Percentiles rank a stretch among this genome's conserved stretches.
Evolutionary conservation across 1,284 basidiomycete species (phyloP).

Genomic region (Apiotrichum sp.): DNA sequence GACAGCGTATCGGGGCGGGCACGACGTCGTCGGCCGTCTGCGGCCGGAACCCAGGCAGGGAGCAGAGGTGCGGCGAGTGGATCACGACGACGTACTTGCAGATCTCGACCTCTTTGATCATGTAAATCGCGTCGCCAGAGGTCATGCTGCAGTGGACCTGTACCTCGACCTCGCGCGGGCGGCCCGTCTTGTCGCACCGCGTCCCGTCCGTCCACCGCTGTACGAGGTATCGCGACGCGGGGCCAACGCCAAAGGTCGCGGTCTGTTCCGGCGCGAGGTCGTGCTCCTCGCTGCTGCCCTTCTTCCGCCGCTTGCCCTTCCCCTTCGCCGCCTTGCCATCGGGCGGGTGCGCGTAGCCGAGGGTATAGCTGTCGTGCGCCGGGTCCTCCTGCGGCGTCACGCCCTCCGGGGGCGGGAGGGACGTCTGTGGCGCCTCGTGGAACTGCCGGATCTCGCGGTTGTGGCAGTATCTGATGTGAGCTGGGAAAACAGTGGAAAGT

Average conservation of each 20-base stretch:
- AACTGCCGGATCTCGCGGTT: constrained; percentile 84
- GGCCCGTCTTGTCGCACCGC: constrained; percentile 80
- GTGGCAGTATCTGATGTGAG: constrained; percentile 64
- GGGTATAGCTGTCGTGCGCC: constrained; percentile 45
- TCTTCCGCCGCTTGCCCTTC: neutral
- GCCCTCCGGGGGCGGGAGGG: constrained; percentile 1
- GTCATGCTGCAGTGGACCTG: constrained; percentile 97
- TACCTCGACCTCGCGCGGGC: constrained; percentile 78
- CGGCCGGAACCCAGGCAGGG: constrained; percentile 80
- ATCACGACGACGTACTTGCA: constrained; percentile 85
- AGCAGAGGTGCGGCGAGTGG: constrained; percentile 84
- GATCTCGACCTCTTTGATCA: constrained; percentile 84
- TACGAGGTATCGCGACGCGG: constrained; percentile 69
- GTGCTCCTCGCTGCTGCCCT: constrained; percentile 2
- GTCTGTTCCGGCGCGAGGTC: constrained; percentile 17
- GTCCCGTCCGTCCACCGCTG: constrained; percentile 84
- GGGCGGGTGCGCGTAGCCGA: constrained; percentile 31
- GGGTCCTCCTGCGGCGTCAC: constrained; percentile 69
- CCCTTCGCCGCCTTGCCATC: neutral
- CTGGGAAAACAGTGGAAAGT: no score
- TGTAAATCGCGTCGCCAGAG: constrained; percentile 66
- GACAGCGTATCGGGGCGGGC: constrained; percentile 36
- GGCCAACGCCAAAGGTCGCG: constrained; percentile 26
- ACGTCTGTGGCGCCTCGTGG: constrained; percentile 53
- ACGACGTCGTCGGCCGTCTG: constrained; percentile 43